Base-by-base conservation (phyloP, 176 grass and related monocot genomes). In the Phoenix dactylifera region DNA sequence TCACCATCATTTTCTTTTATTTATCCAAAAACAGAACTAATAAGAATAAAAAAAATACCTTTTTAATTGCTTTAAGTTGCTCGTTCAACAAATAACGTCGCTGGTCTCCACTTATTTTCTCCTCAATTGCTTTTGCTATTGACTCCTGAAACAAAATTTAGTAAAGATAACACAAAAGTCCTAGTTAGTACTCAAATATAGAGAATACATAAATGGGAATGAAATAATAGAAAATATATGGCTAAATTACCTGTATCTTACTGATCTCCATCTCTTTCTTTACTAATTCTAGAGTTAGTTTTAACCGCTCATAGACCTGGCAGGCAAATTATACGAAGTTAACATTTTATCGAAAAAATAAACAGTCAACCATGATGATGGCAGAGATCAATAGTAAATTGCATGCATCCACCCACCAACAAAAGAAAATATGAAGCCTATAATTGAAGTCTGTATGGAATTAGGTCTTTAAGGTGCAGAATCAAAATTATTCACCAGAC, bases 241-340 rank as follows among this genome's bases (percentile, higher is more conserved):
- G 6, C 17, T 24, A 62, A 51, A 5, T 7, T 83, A 91, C 93
- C 93, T 92, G 93, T 77, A 98, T 62, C 76, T 80, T 98, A 70
- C 79, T 98, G 72, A 98, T 98, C 73, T 92, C 93, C 84, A 98
- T 83, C 59, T 98, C 93, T 79, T 88, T 98, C 79, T 98, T 98
- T 63, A 98, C 55, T 76, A 98, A 75, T 57, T 98, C 87, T 28
- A 98, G 87, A 54, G 93, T 92, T 65, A 91, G 68, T 75, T 86
- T 98, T 59, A 98, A 85, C 58, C 93, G 87, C 32, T 92, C 91
- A 52, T 88, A 80, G 52, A 98, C 93, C 93, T 98, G 75, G 17
- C 72, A 55, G 65, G 67, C 49, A 83, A 66, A 71, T 66, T 60
- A 26, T 30, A 44, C 1, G 10, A 44, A 44, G 35, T 44, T 44